phyloP scores from a whole-genome alignment of 495 filamentous ascomycete genomes.

The Rhypophila decipiens region DNA sequence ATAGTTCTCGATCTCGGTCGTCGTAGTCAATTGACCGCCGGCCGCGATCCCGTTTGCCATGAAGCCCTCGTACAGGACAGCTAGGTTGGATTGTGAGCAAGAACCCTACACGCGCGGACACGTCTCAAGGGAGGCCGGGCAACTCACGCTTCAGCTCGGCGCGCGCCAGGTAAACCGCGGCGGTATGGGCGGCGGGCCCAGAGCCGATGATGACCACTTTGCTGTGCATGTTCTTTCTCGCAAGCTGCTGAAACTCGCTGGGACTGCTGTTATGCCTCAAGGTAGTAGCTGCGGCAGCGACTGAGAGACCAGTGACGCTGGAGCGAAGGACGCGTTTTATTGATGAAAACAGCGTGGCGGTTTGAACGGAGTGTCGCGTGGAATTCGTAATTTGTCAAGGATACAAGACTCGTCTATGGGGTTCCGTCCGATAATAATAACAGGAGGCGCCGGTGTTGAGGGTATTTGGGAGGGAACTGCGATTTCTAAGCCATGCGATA shows the following conservation, averaged over 20 bases:
- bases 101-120: neutral
- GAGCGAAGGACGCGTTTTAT: slow-evolving; percentile 48
- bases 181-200: slow-evolving; percentile 94
- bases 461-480: neutral
- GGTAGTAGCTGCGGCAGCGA: slow-evolving; percentile 54
- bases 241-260: slow-evolving; percentile 39
- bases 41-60: slow-evolving; percentile 94
- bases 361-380: slow-evolving; percentile 7
- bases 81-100: slow-evolving; percentile 26
- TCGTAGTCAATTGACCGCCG: slow-evolving; percentile 94
- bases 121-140: neutral
- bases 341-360: slow-evolving; percentile 82
- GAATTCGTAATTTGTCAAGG: slow-evolving; percentile 1
- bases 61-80: slow-evolving; percentile 95
- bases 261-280: slow-evolving; percentile 59
- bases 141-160: slow-evolving; percentile 71
- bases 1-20: slow-evolving; percentile 97
- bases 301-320: slow-evolving; percentile 55
- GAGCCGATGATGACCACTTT: slow-evolving; percentile 87
- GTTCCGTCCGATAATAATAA: too few relatives aligned
- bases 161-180: slow-evolving; percentile 89
- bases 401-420: too few relatives aligned
- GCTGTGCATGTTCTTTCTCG: slow-evolving; percentile 63
- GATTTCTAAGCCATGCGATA: neutral
- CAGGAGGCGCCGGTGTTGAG: neutral